Evolutionary conservation across 805 yeast genomes (phyloP).

Genomic region (Candida easanensis): DNA sequence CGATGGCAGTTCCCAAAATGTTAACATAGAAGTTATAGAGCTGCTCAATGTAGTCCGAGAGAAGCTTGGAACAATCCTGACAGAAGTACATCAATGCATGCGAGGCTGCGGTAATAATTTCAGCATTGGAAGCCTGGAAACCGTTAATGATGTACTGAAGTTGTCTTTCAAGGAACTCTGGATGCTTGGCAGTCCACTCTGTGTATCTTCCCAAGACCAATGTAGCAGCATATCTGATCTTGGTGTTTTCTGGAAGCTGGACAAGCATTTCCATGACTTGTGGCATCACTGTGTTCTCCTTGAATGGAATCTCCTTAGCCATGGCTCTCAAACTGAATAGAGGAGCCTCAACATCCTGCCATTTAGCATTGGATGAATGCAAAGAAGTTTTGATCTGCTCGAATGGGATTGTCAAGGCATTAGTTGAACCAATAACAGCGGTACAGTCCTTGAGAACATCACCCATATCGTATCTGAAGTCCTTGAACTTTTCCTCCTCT

Average conservation of each 20-base stretch:
- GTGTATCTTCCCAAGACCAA: slow-evolving; percentile 94
- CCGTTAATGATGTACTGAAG: slow-evolving; percentile 81
- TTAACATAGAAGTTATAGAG: slow-evolving; percentile 68
- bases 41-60: slow-evolving; percentile 70
- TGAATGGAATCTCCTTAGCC: slow-evolving; percentile 82
- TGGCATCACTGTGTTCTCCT: slow-evolving; percentile 68
- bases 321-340: slow-evolving; percentile 86
- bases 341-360: slow-evolving; percentile 92
- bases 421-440: slow-evolving; percentile 76
- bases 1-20: slow-evolving; percentile 48
- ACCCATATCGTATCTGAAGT: slow-evolving; percentile 94
- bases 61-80: slow-evolving; percentile 74
- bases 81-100: slow-evolving; percentile 93
- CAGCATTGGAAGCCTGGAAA: slow-evolving; percentile 40
- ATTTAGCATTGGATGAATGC: slow-evolving; percentile 33
- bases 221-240: slow-evolving; percentile 88
- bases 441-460: slow-evolving; percentile 97
- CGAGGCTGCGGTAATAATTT: slow-evolving; percentile 78
- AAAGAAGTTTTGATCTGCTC: slow-evolving; percentile 46
- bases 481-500: slow-evolving; percentile 88
- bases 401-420: slow-evolving; percentile 71
- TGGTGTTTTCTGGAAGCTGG: slow-evolving; percentile 78
- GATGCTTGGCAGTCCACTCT: slow-evolving; percentile 89
- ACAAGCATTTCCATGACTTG: slow-evolving; percentile 66
- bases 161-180: slow-evolving; percentile 77